These are phyloP conservation scores for Ogataea trehaloabstinens DNA, from an alignment of 805 yeast species.

Conservation along the genomic window DNA sequence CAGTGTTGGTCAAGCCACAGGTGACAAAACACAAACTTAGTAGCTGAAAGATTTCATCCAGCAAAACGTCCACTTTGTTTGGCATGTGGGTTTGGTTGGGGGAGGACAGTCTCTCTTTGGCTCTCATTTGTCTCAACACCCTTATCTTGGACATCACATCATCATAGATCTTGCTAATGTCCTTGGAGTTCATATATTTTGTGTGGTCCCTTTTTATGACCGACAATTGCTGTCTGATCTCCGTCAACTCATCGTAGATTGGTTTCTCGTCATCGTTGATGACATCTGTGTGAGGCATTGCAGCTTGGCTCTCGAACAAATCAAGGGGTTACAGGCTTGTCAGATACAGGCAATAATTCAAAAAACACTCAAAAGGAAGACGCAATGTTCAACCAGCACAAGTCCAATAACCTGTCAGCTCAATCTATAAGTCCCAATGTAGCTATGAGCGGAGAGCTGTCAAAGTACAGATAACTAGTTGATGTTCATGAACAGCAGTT, in stretches of 20 bases:
- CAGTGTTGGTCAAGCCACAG: slow-evolving; percentile 84
- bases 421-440: no score
- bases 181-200: slow-evolving; percentile 64
- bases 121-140: slow-evolving; percentile 50
- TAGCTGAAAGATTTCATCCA: slow-evolving; percentile 89
- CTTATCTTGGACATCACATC: slow-evolving; percentile 53
- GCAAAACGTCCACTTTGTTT: slow-evolving; percentile 62
- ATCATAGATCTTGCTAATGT: slow-evolving; percentile 59
- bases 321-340: no score
- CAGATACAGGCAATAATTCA: no score
- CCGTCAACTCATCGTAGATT: slow-evolving; percentile 39
- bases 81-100: slow-evolving; percentile 26
- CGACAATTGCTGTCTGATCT: slow-evolving; percentile 42
- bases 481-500: no score
- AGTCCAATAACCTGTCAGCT: no score
- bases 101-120: slow-evolving; percentile 22
- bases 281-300: slow-evolving; percentile 24
- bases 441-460: no score
- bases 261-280: slow-evolving; percentile 32
- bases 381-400: no score
- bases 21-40: slow-evolving; percentile 85
- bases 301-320: no score
- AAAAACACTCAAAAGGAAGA: no score
- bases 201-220: slow-evolving; percentile 60
- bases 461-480: no score